Evolutionary conservation across 495 filamentous ascomycete species (phyloP).

Genomic region (Rostrohypoxylon terebratum): DNA sequence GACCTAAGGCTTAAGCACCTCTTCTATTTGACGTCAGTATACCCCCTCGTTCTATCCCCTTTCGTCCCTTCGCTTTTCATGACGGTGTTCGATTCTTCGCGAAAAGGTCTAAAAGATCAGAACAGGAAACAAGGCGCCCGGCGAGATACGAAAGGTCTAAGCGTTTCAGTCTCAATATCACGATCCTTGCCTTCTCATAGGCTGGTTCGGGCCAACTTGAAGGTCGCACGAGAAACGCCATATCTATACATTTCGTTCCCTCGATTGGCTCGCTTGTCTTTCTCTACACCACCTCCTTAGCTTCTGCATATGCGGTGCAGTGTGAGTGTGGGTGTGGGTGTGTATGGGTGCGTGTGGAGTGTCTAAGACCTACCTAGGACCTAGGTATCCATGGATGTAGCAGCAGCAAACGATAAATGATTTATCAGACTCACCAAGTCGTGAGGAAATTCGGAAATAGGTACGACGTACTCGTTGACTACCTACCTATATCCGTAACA

Average conservation of each 20-base stretch:
- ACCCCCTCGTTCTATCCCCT: not conserved
- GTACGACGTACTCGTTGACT: no score
- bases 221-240: slow-evolving; percentile 17
- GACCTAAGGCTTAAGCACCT: not conserved
- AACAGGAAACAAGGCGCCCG: not conserved
- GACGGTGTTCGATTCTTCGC: not conserved
- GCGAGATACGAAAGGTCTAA: not conserved
- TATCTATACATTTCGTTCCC: slow-evolving; percentile 8
- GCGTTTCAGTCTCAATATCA: not conserved
- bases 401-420: slow-evolving; percentile 1
- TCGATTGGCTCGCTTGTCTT: slow-evolving; percentile 29
- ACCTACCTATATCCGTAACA: not conserved
- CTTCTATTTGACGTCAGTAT: not conserved
- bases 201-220: slow-evolving; percentile 12
- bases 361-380: slow-evolving; percentile 15
- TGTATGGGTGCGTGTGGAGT: slow-evolving; percentile 20
- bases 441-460: no score
- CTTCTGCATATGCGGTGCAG: slow-evolving; percentile 8
- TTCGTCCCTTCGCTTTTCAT: not conserved
- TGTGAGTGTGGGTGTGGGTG: slow-evolving; percentile 9
- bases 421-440: not conserved
- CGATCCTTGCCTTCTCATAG: slow-evolving; percentile 12
- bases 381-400: no score
- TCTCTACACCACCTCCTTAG: slow-evolving; percentile 22
- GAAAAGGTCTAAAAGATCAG: not conserved